Evolutionary conservation across 805 yeast genomes (phyloP), one percentile per base, ranked within the genome.

Genomic region (Barnettozyma siamensis): DNA sequence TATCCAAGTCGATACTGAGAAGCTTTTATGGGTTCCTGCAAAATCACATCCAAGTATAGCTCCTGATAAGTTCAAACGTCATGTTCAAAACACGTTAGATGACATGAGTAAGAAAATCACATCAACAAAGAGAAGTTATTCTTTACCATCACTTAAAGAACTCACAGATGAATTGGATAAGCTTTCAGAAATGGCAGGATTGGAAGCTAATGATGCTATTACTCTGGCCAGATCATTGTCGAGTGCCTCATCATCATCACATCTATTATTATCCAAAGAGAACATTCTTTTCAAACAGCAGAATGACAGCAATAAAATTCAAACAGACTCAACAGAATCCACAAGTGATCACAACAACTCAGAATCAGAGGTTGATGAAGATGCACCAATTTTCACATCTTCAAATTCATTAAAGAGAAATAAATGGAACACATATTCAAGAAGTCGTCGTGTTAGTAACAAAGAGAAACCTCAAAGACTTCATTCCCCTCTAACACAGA

Each of bases 1-100:
- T 13, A 39, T 43, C 13, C 34, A 45, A 53, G 20, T 67, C 63
- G 40, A 63, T 74, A 15, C 73, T 5, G 59, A 73, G 37, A 66
- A 75, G 43, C 63, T 85, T 26, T 66, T 91, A 40, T 91, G 99
- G 99, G 97, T 93, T 1, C 98, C 98, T 0, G 99, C 98, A 2
- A 79, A 78, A 47, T 71, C 88, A 30, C 99, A 93, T 59, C 98
- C 98, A 1, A 91, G 85, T 53, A 75, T 91, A n/a, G 89, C 94
- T 20, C 98, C 98, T 2, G 94, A 86, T 54, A 87, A 85, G 53
- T 83, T 79, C 64, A 68, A 79, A 48, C 74, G 72, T 49, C 83
- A 83, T 55, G 80, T 84, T 34, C 80, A 80, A 40, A 62, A 57
- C 47, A 66, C 60, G 33, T 53, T 60, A 6, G 51, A 51, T 34